Evolutionary conservation across 306 rosid genomes (phyloP), one percentile per base, ranked within the genome.

Genomic region (Pyrus communis): DNA sequence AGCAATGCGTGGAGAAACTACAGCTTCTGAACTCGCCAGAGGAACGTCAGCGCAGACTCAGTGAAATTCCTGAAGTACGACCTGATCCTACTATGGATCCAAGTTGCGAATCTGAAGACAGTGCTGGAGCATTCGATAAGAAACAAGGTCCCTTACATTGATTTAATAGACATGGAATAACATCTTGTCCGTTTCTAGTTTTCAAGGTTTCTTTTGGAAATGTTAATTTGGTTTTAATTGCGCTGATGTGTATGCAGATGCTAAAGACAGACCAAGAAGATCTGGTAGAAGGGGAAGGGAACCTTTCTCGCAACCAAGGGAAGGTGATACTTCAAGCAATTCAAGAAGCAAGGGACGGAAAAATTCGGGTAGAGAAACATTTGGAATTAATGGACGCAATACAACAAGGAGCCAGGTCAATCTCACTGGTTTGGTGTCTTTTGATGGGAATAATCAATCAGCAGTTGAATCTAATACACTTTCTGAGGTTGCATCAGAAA

Each of bases 1-100:
- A 85, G 87, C 96, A 90, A 74, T 85, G 79, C 19, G 91, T 80
- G 82, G 98, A 88, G 88, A 91, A 85, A 79, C 84, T 95, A 84
- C 93, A 88, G 82, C 85, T 77, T 77, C 82, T 92, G 76, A 88
- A 81, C 79, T 92, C 93, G 13, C 86, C 82, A 2, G 97, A 91
- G 83, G 98, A 92, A 76, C 88, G 74, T 15, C 92, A 88, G 70
- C 85, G 84, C 79, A 89, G 96, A 87, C 84, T 92, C 75, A 74
- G 33, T 49, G 92, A 90, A 81, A 77, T 85, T 83, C 93, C 89
- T 3, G 88, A 79, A 73, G 87, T 95, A 64, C 91, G 85, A 88
- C 71, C 90, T 55, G 97, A 95, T 84, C 93, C 93, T 79, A 88
- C 81, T 71, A 81, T 86, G 88, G 91, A 92, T 80, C 91, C 91